A percentile compares a stretch with the other conserved stretches of the same genome.
Evolutionary conservation across 805 yeast species (phyloP).

Genomic region (Barnettozyma pratensis): DNA sequence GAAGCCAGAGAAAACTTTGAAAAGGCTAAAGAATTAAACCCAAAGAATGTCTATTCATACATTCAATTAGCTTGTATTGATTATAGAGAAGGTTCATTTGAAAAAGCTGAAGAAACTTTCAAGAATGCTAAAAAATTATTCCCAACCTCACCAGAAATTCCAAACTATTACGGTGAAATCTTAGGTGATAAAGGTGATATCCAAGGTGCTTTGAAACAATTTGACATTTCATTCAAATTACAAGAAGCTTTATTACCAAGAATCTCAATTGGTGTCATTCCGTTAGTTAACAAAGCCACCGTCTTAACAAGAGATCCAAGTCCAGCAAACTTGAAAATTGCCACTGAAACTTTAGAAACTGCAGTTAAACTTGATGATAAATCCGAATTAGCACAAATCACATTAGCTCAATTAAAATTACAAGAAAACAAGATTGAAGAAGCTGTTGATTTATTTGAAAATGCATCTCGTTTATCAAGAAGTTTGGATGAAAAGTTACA

Average conservation of each 20-base stretch:
- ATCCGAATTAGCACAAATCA: slow-evolving; percentile 81
- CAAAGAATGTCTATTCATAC: slow-evolving; percentile 73
- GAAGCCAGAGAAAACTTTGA: slow-evolving; percentile 72
- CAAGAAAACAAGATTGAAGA: slow-evolving; percentile 79
- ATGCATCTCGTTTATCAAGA: slow-evolving; percentile 78
- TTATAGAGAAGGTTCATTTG: slow-evolving; percentile 64
- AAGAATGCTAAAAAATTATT: slow-evolving; percentile 65
- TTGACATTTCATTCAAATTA: slow-evolving; percentile 78
- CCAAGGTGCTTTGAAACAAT: slow-evolving; percentile 71
- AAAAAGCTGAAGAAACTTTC: slow-evolving; percentile 60
- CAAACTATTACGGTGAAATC: slow-evolving; percentile 94
- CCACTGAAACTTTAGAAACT: slow-evolving; percentile 59
- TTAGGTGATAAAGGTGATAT: slow-evolving; percentile 75
- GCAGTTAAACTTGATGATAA: slow-evolving; percentile 84
- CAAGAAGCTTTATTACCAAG: slow-evolving; percentile 59
- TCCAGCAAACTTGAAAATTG: slow-evolving; percentile 43
- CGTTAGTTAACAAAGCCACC: slow-evolving; percentile 86
- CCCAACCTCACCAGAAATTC: slow-evolving; percentile 87
- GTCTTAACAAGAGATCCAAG: slow-evolving; percentile 50
- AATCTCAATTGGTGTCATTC: slow-evolving; percentile 81
- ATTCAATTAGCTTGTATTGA: slow-evolving; percentile 91
- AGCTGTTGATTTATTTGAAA: slow-evolving; percentile 78
- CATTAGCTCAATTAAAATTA: slow-evolving; percentile 87
- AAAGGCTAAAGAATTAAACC: slow-evolving; percentile 70
- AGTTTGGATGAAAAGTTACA: slow-evolving; percentile 81